Base-by-base conservation (phyloP, 164 flowering plant species). In the Vitis rupestris region DNA sequence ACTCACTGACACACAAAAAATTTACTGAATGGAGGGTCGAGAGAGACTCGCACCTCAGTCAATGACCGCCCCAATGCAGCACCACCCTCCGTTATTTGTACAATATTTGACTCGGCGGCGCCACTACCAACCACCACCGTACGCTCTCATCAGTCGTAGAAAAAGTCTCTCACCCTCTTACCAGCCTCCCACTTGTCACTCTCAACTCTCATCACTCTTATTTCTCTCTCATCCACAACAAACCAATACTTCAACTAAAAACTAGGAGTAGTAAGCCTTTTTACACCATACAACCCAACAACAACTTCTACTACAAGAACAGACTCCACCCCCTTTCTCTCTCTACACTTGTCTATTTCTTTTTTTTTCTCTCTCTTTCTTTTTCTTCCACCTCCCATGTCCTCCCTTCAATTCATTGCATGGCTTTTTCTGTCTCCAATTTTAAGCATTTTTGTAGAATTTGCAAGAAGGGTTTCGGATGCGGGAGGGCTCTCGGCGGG, bases 401-500 rank as follows among this genome's bases (percentile, higher is more conserved):
- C 27, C 29, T 37, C 9, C 44, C 27, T 17, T 4, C 14, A 5
- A 53, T 44, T 23, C 14, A 10, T 60, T 50, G 17, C 10, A 79
- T 81, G 87, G 90, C 82, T 74, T 73, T 80, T 17, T 37, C 74
- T 58, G 76, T 84, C 50, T 68, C 87, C 50, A 68, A 44, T 71
- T 88, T 86, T 66, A 95, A 95, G 77, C 86, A 90, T 69, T 86
- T 80, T 71, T 95, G 99, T 64, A 88, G 80, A 61, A 85, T 93
- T 65, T 95, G 99, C 81, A 91, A 87, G 83, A 95, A 87, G 67
- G 99, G 98, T 2, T 95, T 95, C 64, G 85, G 86, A 19, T 93
- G 99, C 70, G 99, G 98, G 8, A 79, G 99, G 62, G 99, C 98
- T 12, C 79, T 95, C 0, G 99, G 99, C 1, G 98, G 99, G 8